A percentile compares a stretch with the other conserved stretches of the same genome.
Evolutionary conservation across 148 eudicot species (phyloP).

Genomic region (Spergularia marina): DNA sequence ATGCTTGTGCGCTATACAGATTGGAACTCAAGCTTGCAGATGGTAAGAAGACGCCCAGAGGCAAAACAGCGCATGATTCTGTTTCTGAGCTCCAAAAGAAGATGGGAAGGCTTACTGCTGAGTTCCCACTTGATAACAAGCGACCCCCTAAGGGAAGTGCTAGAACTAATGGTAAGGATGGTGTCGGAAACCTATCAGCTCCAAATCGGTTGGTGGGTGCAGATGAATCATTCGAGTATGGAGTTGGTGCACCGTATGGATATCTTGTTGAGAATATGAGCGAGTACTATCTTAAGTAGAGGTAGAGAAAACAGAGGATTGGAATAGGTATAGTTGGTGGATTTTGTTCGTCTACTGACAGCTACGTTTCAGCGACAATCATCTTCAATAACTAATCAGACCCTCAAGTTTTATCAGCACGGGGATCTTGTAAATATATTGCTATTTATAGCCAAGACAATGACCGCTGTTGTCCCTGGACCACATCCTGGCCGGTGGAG

Average conservation of each 20-base stretch:
- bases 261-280: slow-evolving; percentile 60
- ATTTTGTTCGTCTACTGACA: slow-evolving; percentile 25
- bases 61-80: slow-evolving; percentile 60
- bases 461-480: slow-evolving; percentile 14
- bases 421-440: slow-evolving; percentile 45
- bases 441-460: slow-evolving; percentile 10
- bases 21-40: slow-evolving; percentile 83
- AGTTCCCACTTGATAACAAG: slow-evolving; percentile 66
- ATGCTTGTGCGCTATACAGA: slow-evolving; percentile 81
- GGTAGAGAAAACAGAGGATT: slow-evolving; percentile 9
- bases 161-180: slow-evolving; percentile 47
- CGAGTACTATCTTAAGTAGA: slow-evolving; percentile 56
- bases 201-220: slow-evolving; percentile 32
- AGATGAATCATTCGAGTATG: slow-evolving; percentile 50
- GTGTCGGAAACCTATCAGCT: slow-evolving; percentile 35
- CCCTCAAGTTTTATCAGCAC: slow-evolving; percentile 29
- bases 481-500: slow-evolving; percentile 17
- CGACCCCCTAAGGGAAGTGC: slow-evolving; percentile 55
- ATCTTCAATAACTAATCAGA: slow-evolving; percentile 30
- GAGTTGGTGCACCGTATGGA: slow-evolving; percentile 44
- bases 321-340: slow-evolving; percentile 19
- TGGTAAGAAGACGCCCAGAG: slow-evolving; percentile 73
- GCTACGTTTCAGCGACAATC: slow-evolving; percentile 9
- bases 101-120: slow-evolving; percentile 91
- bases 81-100: slow-evolving; percentile 94